Conservation (phyloP, 2,329 filamentous ascomycete species). For the Penicillium digitatum region DNA sequence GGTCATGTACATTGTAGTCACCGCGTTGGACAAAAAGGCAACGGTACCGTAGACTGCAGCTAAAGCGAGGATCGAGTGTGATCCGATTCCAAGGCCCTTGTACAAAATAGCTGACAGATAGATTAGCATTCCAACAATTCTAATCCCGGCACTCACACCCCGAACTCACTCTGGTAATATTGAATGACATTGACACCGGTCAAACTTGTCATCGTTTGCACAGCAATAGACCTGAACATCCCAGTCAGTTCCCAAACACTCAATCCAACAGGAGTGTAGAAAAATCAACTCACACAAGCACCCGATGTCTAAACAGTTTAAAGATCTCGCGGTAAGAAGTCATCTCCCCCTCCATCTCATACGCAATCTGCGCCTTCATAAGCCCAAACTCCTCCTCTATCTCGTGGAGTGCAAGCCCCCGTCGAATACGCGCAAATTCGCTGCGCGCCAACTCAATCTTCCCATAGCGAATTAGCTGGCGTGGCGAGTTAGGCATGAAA, state of each 20-base stretch:
- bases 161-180: slow-evolving; percentile 22
- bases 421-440: slow-evolving; percentile 49
- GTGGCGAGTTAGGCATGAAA: slow-evolving; percentile 56
- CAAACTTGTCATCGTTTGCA: slow-evolving; percentile 56
- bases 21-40: slow-evolving; percentile 49
- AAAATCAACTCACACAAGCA: slow-evolving; percentile 42
- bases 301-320: slow-evolving; percentile 50
- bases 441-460: slow-evolving; percentile 48
- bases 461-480: slow-evolving; percentile 51
- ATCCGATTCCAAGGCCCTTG: slow-evolving; percentile 51
- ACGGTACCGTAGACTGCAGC: slow-evolving; percentile 54
- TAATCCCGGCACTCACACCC: no score
- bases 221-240: slow-evolving; percentile 46
- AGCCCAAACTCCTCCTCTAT: slow-evolving; percentile 51
- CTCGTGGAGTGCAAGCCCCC: slow-evolving; percentile 45
- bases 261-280: background rate
- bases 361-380: slow-evolving; percentile 55
- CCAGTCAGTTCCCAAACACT: slow-evolving; percentile 10
- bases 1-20: slow-evolving; percentile 52
- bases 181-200: slow-evolving; percentile 58
- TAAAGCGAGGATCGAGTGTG: slow-evolving; percentile 51
- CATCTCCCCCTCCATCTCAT: slow-evolving; percentile 55
- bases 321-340: slow-evolving; percentile 53
- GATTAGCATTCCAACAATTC: background rate
- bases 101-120: slow-evolving; percentile 48